These are phyloP conservation scores for Diophrys appendiculata DNA, from an alignment of 73 alveolate species.

Conservation along the genomic window DNA sequence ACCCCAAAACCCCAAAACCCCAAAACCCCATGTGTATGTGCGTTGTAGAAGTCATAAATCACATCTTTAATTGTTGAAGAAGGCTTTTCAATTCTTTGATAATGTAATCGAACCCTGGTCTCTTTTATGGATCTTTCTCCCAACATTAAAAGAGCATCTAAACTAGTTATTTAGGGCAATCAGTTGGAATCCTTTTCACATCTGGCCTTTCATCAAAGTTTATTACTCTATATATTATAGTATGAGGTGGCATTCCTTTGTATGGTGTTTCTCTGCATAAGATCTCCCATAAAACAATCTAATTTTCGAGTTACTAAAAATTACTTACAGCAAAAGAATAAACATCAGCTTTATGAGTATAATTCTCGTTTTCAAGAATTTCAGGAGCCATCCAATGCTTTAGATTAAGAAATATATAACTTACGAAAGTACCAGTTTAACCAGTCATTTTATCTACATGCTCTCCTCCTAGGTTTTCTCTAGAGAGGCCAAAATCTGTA, in stretches of 20 bases:
- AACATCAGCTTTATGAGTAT: slow-evolving; percentile 95
- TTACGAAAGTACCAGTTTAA: slow-evolving; percentile 47
- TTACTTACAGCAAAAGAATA: slow-evolving; percentile 83
- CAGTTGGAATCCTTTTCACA: slow-evolving; percentile 57
- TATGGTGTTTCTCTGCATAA: slow-evolving; percentile 93
- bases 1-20: too few relatives aligned
- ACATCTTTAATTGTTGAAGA: not conserved
- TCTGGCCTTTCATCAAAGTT: slow-evolving; percentile 83
- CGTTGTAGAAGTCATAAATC: too few relatives aligned
- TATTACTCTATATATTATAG: slow-evolving; percentile 59
- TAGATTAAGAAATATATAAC: not conserved
- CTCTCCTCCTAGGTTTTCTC: slow-evolving; percentile 48
- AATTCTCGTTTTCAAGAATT: slow-evolving; percentile 82
- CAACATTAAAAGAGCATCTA: slow-evolving; percentile 77
- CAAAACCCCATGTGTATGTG: too few relatives aligned
- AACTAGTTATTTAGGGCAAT: slow-evolving; percentile 74
- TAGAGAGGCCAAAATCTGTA: slow-evolving; percentile 96
- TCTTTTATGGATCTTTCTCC: slow-evolving; percentile 82
- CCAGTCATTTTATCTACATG: slow-evolving; percentile 5
- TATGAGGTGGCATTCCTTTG: slow-evolving; percentile 52
- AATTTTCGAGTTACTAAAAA: not conserved
- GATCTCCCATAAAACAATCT: slow-evolving; percentile 94
- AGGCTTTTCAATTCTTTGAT: slow-evolving; percentile 60
- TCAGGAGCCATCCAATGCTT: slow-evolving; percentile 99
- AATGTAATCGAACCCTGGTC: slow-evolving; percentile 81